These are phyloP conservation scores for Phytophthora chlamydospora DNA, from an alignment of 352 stramenopile species.

Conservation along the genomic window DNA sequence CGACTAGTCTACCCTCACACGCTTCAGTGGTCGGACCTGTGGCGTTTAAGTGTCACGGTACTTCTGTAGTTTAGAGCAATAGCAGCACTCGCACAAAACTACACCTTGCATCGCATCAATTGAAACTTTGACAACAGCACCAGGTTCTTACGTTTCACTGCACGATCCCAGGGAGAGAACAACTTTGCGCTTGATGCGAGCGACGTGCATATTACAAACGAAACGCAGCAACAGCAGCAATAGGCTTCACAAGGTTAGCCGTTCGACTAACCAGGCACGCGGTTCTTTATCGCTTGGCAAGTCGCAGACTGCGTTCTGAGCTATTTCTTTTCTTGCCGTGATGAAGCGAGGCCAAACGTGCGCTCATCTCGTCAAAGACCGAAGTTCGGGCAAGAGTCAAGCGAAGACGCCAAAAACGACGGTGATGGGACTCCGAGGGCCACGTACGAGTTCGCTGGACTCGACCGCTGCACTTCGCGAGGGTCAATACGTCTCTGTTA, in stretches of 20 bases:
- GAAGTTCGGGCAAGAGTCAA: background rate
- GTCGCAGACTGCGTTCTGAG: too few relatives aligned
- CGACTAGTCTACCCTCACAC: conserved; percentile 27
- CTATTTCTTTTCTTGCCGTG: background rate
- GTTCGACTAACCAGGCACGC: too few relatives aligned
- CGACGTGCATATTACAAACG: too few relatives aligned
- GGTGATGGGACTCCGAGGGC: background rate
- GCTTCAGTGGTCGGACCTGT: conserved; percentile 14
- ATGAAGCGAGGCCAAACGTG: background rate
- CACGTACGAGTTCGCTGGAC: conserved; percentile 4
- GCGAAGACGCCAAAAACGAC: background rate
- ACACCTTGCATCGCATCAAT: too few relatives aligned
- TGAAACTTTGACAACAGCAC: too few relatives aligned
- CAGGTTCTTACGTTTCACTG: too few relatives aligned
- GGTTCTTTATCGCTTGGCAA: too few relatives aligned
- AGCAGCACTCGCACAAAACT: too few relatives aligned
- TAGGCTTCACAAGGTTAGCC: too few relatives aligned
- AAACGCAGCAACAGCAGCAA: too few relatives aligned
- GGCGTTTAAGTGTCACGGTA: conserved; percentile 19
- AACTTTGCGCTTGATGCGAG: too few relatives aligned
- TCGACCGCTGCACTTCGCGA: conserved; percentile 17
- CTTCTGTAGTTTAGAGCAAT: conserved; percentile 1
- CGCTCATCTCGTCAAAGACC: background rate
- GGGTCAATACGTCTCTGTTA: conserved; percentile 16
- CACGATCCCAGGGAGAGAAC: too few relatives aligned